Percentiles rank a stretch among this genome's conserved stretches.
Conservation (phyloP, 306 rosid species). For the Vigna nakashimae region DNA sequence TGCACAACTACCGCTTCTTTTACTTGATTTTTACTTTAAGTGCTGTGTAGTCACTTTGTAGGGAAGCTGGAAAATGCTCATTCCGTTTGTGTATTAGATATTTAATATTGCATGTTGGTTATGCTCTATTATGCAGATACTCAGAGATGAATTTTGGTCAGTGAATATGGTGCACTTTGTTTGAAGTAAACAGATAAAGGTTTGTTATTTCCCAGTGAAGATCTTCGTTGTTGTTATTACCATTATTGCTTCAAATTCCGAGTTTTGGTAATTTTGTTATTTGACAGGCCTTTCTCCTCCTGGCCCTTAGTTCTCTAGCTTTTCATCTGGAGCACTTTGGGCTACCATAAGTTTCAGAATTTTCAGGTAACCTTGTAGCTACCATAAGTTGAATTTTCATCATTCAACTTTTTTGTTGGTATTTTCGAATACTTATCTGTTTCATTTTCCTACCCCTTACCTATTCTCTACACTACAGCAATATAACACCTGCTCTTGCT, state of each 20-base stretch:
- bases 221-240: neutral
- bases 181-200: neutral
- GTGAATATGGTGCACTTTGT: constrained; percentile 13
- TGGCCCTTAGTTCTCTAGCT: neutral
- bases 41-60: neutral
- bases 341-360: constrained; percentile 1
- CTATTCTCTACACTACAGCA: neutral
- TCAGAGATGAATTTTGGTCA: constrained; percentile 21
- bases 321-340: constrained; percentile 1
- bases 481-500: neutral
- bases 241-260: neutral
- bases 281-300: neutral
- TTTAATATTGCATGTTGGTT: neutral
- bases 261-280: neutral
- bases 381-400: neutral
- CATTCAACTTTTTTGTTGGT: neutral
- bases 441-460: no score
- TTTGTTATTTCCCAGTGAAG: neutral
- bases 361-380: constrained; percentile 7
- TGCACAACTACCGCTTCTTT: neutral
- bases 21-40: neutral
- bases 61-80: constrained; percentile 4
- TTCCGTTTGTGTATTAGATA: constrained; percentile 6
- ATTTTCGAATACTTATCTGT: no score
- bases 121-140: neutral